These are phyloP conservation scores for Paraurostyla sp. DNA, from an alignment of 73 alveolate species.

Conservation along the genomic window DNA sequence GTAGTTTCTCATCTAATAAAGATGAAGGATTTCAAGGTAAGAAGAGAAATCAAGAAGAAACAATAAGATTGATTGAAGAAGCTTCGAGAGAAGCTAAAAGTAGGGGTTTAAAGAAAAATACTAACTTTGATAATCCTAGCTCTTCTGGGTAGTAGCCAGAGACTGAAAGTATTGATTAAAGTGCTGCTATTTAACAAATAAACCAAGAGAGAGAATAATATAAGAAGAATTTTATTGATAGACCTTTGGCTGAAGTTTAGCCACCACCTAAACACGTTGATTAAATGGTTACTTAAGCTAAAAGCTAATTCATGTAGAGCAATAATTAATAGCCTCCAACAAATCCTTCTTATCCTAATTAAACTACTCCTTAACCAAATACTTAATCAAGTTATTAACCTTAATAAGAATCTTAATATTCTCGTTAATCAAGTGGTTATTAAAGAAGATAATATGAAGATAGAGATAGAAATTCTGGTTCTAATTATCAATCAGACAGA, in stretches of 20 bases:
- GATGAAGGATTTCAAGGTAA: too few relatives aligned
- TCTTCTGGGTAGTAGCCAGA: too few relatives aligned
- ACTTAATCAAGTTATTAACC: too few relatives aligned
- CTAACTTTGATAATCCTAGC: conserved; percentile 32
- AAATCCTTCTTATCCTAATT: background rate
- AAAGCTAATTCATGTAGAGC: background rate
- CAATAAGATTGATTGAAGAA: background rate
- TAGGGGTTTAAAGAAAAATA: background rate
- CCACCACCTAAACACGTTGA: conserved; percentile 28
- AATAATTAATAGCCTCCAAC: background rate
- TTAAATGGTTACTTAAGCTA: background rate
- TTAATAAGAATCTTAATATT: too few relatives aligned
- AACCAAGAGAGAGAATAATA: background rate
- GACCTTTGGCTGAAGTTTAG: conserved; percentile 3
- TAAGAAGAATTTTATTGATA: background rate
- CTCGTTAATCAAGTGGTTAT: background rate
- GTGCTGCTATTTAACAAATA: background rate
- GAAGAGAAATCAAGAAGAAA: background rate
- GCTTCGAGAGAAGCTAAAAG: background rate
- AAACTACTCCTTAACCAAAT: background rate
- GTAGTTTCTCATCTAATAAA: too few relatives aligned
- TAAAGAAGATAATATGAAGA: background rate
- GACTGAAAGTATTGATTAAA: background rate
- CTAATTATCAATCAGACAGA: too few relatives aligned
- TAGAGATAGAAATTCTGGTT: too few relatives aligned